A percentile compares a stretch with the other conserved stretches of the same genome.
These are phyloP conservation scores for Cutaneotrichosporon dermatis DNA, from an alignment of 1,284 basidiomycete species.

Conservation along the genomic window DNA sequence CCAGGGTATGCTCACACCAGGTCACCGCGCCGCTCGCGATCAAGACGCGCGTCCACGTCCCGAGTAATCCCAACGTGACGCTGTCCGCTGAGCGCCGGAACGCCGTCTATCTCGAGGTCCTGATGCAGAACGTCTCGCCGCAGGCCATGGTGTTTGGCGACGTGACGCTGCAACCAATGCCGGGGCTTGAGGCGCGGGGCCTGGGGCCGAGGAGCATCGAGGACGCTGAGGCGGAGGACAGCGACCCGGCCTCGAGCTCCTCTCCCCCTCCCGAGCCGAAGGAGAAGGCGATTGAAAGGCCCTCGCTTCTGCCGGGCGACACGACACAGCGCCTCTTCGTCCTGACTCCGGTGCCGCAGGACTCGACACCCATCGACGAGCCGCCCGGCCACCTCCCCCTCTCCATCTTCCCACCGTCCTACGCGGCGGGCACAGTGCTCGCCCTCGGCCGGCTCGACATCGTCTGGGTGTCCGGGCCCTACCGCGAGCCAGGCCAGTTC, in stretches of 20 bases:
- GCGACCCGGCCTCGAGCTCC: no score
- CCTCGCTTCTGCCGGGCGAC: conserved; percentile 72
- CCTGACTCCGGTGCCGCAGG: conserved; percentile 55
- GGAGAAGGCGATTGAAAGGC: background rate
- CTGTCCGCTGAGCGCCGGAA: conserved; percentile 61
- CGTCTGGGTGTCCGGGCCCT: conserved; percentile 56
- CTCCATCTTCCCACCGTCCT: conserved; percentile 54
- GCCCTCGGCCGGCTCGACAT: conserved; percentile 76
- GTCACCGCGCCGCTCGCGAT: conserved; percentile 82
- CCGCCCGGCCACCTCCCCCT: conserved; percentile 63
- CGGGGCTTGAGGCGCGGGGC: conserved; percentile 59
- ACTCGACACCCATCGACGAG: conserved; percentile 52
- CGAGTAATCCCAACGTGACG: conserved; percentile 65
- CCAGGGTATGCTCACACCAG: conserved; percentile 47
- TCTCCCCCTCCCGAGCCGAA: background rate
- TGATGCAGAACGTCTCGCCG: conserved; percentile 76
- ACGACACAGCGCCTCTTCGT: conserved; percentile 79
- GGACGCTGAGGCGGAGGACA: background rate
- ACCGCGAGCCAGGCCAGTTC: conserved; percentile 71
- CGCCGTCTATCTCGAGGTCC: conserved; percentile 78
- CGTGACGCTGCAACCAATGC: conserved; percentile 66
- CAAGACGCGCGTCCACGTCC: conserved; percentile 77
- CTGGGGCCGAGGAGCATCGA: conserved; percentile 21
- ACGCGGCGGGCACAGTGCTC: conserved; percentile 63
- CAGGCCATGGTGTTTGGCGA: conserved; percentile 71